These are phyloP conservation scores for Cutaneotrichosporon sp. DNA, from an alignment of 1,284 basidiomycete genomes.

Conservation along the genomic window DNA sequence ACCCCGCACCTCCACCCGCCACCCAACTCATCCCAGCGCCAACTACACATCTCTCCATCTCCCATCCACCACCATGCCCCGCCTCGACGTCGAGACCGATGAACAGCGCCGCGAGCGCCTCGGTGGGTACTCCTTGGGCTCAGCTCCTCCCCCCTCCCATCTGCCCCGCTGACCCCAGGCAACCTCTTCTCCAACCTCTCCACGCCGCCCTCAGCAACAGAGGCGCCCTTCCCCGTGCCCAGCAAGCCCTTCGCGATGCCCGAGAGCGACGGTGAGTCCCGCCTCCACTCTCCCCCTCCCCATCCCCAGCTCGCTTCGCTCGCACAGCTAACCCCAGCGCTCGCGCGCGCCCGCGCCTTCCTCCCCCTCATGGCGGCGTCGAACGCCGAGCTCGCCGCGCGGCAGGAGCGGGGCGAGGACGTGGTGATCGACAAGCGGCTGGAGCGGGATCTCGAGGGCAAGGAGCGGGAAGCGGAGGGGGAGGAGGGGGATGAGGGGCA, in stretches of 20 bases:
- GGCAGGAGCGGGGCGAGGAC: constrained; percentile 30
- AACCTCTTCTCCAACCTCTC: constrained; percentile 20
- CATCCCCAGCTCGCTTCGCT: too few species aligned
- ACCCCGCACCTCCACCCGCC: neutral
- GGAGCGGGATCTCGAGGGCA: constrained; percentile 4
- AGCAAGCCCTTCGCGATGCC: constrained; percentile 16
- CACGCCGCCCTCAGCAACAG: neutral
- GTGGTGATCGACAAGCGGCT: constrained; percentile 39
- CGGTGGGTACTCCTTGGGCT: neutral
- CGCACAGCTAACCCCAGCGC: constrained; percentile 23
- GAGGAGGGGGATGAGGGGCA: neutral
- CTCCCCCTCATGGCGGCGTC: constrained; percentile 39
- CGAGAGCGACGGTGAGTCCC: constrained; percentile 21
- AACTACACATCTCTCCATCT: neutral
- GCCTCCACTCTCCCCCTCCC: neutral
- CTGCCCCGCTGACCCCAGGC: constrained; percentile 21
- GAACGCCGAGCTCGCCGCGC: constrained; percentile 35
- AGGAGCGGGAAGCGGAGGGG: neutral
- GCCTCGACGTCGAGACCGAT: constrained; percentile 22
- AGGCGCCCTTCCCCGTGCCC: neutral
- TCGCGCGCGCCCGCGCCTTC: constrained; percentile 43
- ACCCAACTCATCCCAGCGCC: too few species aligned
- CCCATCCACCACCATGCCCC: neutral
- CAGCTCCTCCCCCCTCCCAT: neutral
- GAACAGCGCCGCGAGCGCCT: constrained; percentile 16